Conservation (phyloP, 352 stramenopile species). For the Phytophthora pistaciae region DNA sequence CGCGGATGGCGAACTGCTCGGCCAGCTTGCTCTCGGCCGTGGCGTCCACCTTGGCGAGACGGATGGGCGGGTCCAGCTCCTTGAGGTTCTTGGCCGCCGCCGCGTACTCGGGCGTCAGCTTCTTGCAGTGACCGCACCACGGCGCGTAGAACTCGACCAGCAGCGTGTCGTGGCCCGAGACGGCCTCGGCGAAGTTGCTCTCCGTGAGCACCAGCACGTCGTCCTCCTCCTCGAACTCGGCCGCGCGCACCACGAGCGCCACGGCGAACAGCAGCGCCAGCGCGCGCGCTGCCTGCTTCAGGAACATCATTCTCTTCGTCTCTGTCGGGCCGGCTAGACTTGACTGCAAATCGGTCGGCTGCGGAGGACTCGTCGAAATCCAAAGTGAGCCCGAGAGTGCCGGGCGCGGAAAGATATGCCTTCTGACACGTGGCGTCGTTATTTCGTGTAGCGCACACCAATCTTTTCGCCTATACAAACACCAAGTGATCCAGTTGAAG, state of each 20-base stretch:
- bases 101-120: constrained; percentile 92
- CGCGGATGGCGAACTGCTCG: constrained; percentile 83
- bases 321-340: constrained; percentile 8
- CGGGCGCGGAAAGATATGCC: neutral
- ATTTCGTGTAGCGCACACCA: no score
- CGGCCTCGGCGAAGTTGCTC: constrained; percentile 92
- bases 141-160: constrained; percentile 96
- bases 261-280: constrained; percentile 63
- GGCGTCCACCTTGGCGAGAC: constrained; percentile 91
- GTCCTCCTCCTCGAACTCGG: constrained; percentile 88
- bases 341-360: constrained; percentile 20
- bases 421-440: constrained; percentile 4
- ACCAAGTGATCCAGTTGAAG: no score
- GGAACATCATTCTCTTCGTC: constrained; percentile 55
- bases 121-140: constrained; percentile 96
- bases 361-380: constrained; percentile 45
- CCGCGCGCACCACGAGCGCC: constrained; percentile 48
- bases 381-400: constrained; percentile 40
- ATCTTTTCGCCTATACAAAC: no score
- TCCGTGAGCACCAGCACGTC: constrained; percentile 93
- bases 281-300: constrained; percentile 61
- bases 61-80: constrained; percentile 76
- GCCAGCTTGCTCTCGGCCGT: constrained; percentile 84
- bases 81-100: constrained; percentile 87
- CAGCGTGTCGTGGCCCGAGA: constrained; percentile 85